A percentile compares a stretch with the other conserved stretches of the same genome.
phyloP scores from a whole-genome alignment of 805 yeast species.

The Saturnispora quitensis region DNA sequence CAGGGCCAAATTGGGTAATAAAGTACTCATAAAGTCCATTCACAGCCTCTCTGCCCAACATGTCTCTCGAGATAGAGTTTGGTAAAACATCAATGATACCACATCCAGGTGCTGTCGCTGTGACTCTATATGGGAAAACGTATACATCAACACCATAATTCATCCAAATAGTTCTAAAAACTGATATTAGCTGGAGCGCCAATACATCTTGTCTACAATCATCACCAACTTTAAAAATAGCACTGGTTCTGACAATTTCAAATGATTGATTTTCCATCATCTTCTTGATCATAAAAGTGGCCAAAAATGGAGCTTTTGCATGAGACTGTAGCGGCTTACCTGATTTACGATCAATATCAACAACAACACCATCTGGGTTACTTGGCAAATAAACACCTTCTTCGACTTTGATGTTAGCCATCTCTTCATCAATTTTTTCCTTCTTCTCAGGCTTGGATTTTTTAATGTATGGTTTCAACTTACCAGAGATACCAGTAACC shows the following conservation, averaged over 20 bases:
- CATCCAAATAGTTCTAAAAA: constrained; percentile 86
- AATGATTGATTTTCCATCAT: constrained; percentile 3
- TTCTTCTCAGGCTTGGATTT: constrained; percentile 95
- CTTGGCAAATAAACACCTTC: constrained; percentile 90
- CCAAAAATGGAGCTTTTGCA: constrained; percentile 98
- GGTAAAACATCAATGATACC: constrained; percentile 98
- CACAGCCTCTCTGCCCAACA: constrained; percentile 98
- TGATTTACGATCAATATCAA: constrained; percentile 84
- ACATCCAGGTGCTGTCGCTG: constrained; percentile 98
- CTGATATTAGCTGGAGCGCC: constrained; percentile 84
- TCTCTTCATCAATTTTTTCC: constrained; percentile 91
- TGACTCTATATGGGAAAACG: constrained; percentile 89
- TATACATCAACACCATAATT: constrained; percentile 80
- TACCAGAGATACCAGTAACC: constrained; percentile 90
- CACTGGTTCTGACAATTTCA: constrained; percentile 52
- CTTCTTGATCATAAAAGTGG: constrained; percentile 70
- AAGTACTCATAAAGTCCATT: constrained; percentile 93
- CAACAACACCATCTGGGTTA: constrained; percentile 90
- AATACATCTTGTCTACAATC: constrained; percentile 97
- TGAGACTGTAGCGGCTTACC: constrained; percentile 96
- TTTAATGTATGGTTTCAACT: constrained; percentile 87
- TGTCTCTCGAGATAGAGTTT: constrained; percentile 89
- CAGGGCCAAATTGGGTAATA: constrained; percentile 90
- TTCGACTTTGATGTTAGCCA: constrained; percentile 63
- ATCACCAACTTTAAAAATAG: constrained; percentile 98